Base-by-base conservation (phyloP, 306 rosid genomes). In the Castanopsis chinensis region DNA sequence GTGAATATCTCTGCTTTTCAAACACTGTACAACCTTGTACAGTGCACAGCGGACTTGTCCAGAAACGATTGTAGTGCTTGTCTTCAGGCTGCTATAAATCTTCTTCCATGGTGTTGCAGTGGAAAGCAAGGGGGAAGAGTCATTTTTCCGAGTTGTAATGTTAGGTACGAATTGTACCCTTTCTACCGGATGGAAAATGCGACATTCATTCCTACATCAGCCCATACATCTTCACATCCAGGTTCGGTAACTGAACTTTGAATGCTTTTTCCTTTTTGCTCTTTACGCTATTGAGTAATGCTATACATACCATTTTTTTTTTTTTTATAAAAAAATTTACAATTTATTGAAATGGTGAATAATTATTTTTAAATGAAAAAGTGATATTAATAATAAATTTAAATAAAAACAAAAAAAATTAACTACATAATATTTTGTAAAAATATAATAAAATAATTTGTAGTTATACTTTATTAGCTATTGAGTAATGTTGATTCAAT, bases 41-140 rank as follows among this genome's bases (percentile, higher is more conserved):
- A 79, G 75, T 83, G 86, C 75, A 79, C 81, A 12, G 75, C 59
- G 70, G 83, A 83, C 53, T 33, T 83, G 78, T 70, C 78, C 14
- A 15, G 49, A 4, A 1, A 1, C 0, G 70, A 25, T 5, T 83
- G 87, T 23, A 25, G 7, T 4, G 1, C 0, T 1, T 79, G 83
- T 14, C 21, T 83, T 18, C 4, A 0, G 6, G 7, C 1, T 1
- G 82, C 54, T n/a, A 71, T 58, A 68, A 30, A 20, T 21, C 2
- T 4, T 1, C 18, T 73, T 11, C 12, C 17, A 3, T 2, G 0
- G 15, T 82, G 65, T 23, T 71, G 74, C 67, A 12, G 7, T 1
- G 53, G 21, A 9, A 75, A 11, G 32, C 72, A 55, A 12, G 81
- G 85, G 4, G 85, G 80, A 1, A 41, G 55, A 35, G 73, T 75